Evolutionary conservation across 306 rosid species (phyloP), one percentile per base, ranked within the genome.

Genomic region (Acmispon strigosus): DNA sequence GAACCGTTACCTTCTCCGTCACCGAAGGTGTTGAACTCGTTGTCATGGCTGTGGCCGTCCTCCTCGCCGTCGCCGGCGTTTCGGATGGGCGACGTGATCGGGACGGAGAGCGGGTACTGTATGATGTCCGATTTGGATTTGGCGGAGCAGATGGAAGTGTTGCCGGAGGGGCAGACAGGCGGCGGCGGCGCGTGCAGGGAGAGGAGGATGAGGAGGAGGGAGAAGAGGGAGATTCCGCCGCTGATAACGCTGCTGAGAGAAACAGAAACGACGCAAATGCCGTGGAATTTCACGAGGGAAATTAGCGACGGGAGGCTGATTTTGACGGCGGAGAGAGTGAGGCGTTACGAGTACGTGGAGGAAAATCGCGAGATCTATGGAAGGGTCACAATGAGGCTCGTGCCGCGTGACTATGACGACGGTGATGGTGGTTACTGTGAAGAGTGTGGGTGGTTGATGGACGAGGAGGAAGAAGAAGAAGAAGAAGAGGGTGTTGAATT

Each of bases 31-130:
- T 22, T 22, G 24, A 3, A 22, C 2, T 22, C 24, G 24, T 22
- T 15, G 42, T 10, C 10, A 5, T 17, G 50, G 13, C 12, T 58
- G 2, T 15, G 75, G 3, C 3, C 67, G 14, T 59, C 45, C 43
- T 12, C 58, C 8, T 6, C 78, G 9, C 29, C 36, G 0, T 47
- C 62, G 4, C 36, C 59, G 4, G 11, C 53, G 11, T 57, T 69
- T 4, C 24, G 8, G 6, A 53, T 72, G 55, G 92, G 72, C 13
- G 96, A 89, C 49, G 15, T 84, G 58, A 84, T 89, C 1, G 98
- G 98, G 13, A 58, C 92, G 1, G 95, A 89, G 65, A 92, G 92
- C 11, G 96, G 92, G 0, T 87, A 86, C 18, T 79, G 39, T 78
- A 70, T 84, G 82, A 57, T 52, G 39, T 15, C 56, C 5, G 65